Conservation (phyloP, 2,329 filamentous ascomycete species). For the Fusarium sororula region DNA sequence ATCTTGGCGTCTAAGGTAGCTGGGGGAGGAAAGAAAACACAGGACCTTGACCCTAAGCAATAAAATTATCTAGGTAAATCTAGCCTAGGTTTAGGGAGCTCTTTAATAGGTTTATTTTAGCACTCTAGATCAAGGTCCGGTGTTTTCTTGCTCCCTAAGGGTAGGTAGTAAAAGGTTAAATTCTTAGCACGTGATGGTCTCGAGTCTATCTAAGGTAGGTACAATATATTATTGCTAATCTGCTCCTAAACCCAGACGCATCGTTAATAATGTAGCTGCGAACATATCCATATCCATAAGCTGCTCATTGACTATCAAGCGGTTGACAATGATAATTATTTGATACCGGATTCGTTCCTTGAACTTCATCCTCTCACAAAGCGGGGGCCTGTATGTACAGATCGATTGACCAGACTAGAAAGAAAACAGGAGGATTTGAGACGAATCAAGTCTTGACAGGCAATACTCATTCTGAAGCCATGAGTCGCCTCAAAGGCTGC, state of each 20-base stretch:
- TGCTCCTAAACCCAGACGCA: not conserved
- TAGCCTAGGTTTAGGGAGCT: too few relatives aligned
- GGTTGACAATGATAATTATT: not conserved
- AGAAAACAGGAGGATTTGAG: not conserved
- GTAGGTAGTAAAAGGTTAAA: not conserved
- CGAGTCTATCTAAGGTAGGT: not conserved
- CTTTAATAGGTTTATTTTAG: too few relatives aligned
- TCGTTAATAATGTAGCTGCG: not conserved
- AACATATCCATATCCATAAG: not conserved
- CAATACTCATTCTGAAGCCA: not conserved
- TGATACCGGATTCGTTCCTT: not conserved
- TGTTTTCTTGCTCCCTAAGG: too few relatives aligned
- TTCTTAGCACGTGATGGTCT: slow-evolving; percentile 6
- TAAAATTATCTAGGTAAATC: too few relatives aligned
- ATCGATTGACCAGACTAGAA: not conserved
- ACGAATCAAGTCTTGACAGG: not conserved
- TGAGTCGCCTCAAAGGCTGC: not conserved
- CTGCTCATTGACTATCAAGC: not conserved
- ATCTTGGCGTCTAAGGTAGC: slow-evolving; percentile 7
- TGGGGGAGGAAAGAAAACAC: too few relatives aligned
- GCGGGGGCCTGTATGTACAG: not conserved
- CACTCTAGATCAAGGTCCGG: too few relatives aligned
- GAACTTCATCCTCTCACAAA: not conserved
- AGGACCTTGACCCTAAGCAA: too few relatives aligned
- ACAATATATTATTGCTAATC: not conserved